Evolutionary conservation across 495 filamentous ascomycete species (phyloP).

Genomic region (Mycothermus thermophilus): DNA sequence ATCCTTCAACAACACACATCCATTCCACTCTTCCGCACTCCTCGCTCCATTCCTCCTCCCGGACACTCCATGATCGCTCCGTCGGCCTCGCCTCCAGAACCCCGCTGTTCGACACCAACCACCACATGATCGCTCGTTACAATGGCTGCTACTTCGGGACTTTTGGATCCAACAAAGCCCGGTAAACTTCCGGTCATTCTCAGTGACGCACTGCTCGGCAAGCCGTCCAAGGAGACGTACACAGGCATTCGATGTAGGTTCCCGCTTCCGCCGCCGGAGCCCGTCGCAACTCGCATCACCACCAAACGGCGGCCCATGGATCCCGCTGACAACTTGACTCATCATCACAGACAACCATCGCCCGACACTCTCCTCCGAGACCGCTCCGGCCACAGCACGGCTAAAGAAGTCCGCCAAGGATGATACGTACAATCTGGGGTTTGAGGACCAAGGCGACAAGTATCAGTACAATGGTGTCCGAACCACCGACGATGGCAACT

Average conservation of each 20-base stretch:
- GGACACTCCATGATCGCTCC: too few relatives aligned
- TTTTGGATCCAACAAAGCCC: slow-evolving; percentile 35
- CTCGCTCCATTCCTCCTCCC: too few relatives aligned
- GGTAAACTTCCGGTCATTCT: slow-evolving; percentile 42
- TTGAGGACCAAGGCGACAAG: slow-evolving; percentile 33
- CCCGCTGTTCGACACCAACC: slow-evolving; percentile 1
- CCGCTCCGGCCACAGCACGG: slow-evolving; percentile 29
- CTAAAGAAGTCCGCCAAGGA: slow-evolving; percentile 32
- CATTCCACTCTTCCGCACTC: too few relatives aligned
- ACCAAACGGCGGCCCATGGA: background rate
- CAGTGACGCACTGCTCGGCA: slow-evolving; percentile 40
- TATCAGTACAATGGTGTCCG: slow-evolving; percentile 38
- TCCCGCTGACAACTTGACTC: background rate
- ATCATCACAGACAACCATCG: slow-evolving; percentile 37
- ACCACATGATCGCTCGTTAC: background rate
- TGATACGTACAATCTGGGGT: slow-evolving; percentile 31
- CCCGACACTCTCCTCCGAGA: slow-evolving; percentile 31
- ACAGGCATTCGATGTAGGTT: slow-evolving; percentile 40
- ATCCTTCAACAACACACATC: too few relatives aligned
- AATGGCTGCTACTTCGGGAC: slow-evolving; percentile 14
- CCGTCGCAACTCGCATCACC: background rate
- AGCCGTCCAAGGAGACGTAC: slow-evolving; percentile 36
- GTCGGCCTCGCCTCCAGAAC: too few relatives aligned
- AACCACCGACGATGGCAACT: slow-evolving; percentile 34
- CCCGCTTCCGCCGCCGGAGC: background rate